Base-by-base conservation (phyloP, 176 grass and related monocot genomes). In the Eleusine coracana region DNA sequence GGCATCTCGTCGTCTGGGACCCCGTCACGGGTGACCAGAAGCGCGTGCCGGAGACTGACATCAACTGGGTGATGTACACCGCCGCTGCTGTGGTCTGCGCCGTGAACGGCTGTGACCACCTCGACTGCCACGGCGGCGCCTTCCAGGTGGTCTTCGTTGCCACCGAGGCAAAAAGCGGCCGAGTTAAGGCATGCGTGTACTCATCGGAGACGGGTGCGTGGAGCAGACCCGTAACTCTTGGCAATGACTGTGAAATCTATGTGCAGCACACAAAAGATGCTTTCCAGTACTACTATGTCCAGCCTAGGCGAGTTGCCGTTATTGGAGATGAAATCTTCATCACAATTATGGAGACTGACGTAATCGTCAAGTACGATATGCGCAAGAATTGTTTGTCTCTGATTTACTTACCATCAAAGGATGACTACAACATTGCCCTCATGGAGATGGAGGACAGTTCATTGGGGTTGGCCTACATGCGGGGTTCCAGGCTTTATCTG, bases 361-460 rank as follows among this genome's bases (percentile, higher is more conserved):
- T 8, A 5, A 79, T 79, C 2, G 44, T 49, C 44, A 67, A 51
- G 77, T 79, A 67, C 10, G 29, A 67, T 2, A 37, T 2, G 10
- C 1, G 2, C 27, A 37, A 79, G 1, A 79, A 79, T 15, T 15
- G 27, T 42, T 51, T 79, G 2, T 79, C 61, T 0, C 0, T 79
- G 9, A 49, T 79, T 51, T 2, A 15, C 9, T 28, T 61, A 6
- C 76, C 42, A 0, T 6, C 60, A 29, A 3, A 18, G 1, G 54
- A 12, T 11, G 31, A 1, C 0, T 13, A 25, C 1, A 0, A 28
- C 36, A 20, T 79, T 51, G 7, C 42, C 2, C 76, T 78, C 60
- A 78, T 50, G 76, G 60, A 14, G 60, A 78, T 66, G 59, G 42
- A 78, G 1, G 60, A 78, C 25, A 1, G 15, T 48, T 18, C 76